Evolutionary conservation across 768 basidiomycete genomes (phyloP).

Genomic region (Termitomyces sp.): DNA sequence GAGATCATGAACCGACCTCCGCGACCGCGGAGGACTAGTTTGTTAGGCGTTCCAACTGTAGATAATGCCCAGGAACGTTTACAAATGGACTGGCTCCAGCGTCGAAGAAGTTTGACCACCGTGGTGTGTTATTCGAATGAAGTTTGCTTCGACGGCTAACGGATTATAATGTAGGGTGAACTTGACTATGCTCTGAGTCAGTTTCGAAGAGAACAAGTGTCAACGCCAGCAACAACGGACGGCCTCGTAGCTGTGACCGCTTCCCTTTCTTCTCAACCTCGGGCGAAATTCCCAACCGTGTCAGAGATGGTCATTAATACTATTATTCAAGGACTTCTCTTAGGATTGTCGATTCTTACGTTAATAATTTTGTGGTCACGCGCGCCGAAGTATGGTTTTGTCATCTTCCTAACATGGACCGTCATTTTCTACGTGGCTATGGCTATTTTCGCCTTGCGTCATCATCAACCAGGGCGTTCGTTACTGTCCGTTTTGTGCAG

Average conservation of each 20-base stretch:
- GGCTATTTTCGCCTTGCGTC: slow-evolving; percentile 53
- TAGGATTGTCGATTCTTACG: slow-evolving; percentile 56
- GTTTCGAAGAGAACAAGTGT: slow-evolving; percentile 43
- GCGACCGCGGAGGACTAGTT: slow-evolving; percentile 30
- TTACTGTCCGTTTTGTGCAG: slow-evolving; percentile 47
- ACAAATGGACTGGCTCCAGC: slow-evolving; percentile 76
- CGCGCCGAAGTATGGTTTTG: slow-evolving; percentile 54
- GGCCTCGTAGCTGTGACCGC: slow-evolving; percentile 18
- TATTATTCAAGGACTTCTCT: slow-evolving; percentile 53
- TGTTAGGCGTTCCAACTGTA: slow-evolving; percentile 21
- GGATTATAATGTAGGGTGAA: slow-evolving; percentile 51
- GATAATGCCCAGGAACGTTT: slow-evolving; percentile 29
- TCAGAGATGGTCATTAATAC: slow-evolving; percentile 42
- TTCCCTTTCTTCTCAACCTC: slow-evolving; percentile 3
- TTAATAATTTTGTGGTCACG: slow-evolving; percentile 58
- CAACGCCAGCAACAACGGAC: slow-evolving; percentile 55
- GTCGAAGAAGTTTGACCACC: slow-evolving; percentile 66
- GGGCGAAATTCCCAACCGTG: slow-evolving; percentile 29
- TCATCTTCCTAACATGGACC: slow-evolving; percentile 62
- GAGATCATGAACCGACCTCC: slow-evolving; percentile 51
- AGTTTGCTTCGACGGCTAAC: slow-evolving; percentile 1
- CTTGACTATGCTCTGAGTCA: slow-evolving; percentile 68
- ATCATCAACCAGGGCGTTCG: slow-evolving; percentile 56
- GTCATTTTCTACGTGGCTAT: slow-evolving; percentile 54
- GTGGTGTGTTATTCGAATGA: slow-evolving; percentile 47